These are phyloP conservation scores for Prunus salicina DNA, from an alignment of 306 rosid genomes.

Conservation along the genomic window DNA sequence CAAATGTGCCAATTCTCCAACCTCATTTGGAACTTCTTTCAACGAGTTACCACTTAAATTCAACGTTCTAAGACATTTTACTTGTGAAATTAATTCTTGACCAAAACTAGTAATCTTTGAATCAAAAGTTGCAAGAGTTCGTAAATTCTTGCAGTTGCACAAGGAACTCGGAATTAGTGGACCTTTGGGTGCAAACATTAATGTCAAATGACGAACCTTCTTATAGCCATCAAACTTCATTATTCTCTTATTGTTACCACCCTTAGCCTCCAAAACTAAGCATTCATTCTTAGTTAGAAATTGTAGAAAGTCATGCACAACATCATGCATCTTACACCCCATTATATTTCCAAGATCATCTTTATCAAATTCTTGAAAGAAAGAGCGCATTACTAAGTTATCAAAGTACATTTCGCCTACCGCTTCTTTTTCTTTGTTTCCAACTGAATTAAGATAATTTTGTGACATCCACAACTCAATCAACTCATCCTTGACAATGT, in stretches of 20 bases:
- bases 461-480: background rate
- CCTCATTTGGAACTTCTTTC: too few relatives aligned
- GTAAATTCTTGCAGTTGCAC: too few relatives aligned
- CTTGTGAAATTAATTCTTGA: background rate
- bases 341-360: background rate
- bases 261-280: background rate
- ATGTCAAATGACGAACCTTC: background rate
- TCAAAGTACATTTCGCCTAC: background rate
- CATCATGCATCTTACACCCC: background rate
- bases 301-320: background rate
- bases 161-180: background rate
- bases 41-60: rapidly evolving
- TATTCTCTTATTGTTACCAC: background rate
- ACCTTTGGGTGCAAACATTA: background rate
- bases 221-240: background rate
- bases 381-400: background rate
- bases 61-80: background rate
- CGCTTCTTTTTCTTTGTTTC: background rate
- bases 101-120: background rate
- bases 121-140: background rate
- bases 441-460: background rate
- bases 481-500: background rate
- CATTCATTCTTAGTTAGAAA: background rate
- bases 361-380: background rate
- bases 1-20: too few relatives aligned